Conservation (phyloP, 2,329 filamentous ascomycete genomes). For the Aspergillus terreus region DNA sequence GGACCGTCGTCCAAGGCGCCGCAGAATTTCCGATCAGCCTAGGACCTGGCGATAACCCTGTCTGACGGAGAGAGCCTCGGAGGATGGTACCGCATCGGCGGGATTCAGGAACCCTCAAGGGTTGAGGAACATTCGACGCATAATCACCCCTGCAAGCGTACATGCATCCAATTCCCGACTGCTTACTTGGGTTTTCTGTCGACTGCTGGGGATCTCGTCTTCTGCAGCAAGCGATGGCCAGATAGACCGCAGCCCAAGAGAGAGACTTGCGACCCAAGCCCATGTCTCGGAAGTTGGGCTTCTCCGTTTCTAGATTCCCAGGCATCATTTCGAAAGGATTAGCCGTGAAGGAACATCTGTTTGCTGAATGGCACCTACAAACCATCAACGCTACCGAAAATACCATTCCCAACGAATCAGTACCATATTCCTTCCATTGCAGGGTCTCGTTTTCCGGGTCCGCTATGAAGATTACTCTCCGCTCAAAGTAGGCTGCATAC, state of each 20-base stretch:
- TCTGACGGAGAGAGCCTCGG: neutral
- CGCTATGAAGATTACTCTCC: neutral
- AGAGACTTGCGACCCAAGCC: neutral
- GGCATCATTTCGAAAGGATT: constrained; percentile 4
- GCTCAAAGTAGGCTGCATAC: constrained; percentile 6
- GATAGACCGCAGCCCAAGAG: neutral
- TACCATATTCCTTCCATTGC: neutral
- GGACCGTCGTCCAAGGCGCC: neutral
- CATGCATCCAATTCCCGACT: neutral
- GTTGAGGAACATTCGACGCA: neutral
- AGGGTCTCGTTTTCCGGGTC: neutral
- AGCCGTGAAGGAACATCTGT: neutral
- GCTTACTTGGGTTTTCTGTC: too few species aligned
- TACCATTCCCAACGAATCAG: neutral
- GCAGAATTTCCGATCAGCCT: neutral
- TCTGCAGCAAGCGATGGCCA: neutral
- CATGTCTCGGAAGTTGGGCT: constrained; percentile 9
- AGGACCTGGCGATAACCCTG: neutral
- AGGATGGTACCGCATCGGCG: neutral
- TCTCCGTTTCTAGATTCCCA: constrained; percentile 9
- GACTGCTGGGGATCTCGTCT: neutral
- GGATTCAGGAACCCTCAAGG: neutral
- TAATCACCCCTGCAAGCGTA: neutral
- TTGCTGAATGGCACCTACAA: neutral
- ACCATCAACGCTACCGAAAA: neutral